Conservation (phyloP, 257 asterid genomes). For the Parsonsia alboflavescens region DNA sequence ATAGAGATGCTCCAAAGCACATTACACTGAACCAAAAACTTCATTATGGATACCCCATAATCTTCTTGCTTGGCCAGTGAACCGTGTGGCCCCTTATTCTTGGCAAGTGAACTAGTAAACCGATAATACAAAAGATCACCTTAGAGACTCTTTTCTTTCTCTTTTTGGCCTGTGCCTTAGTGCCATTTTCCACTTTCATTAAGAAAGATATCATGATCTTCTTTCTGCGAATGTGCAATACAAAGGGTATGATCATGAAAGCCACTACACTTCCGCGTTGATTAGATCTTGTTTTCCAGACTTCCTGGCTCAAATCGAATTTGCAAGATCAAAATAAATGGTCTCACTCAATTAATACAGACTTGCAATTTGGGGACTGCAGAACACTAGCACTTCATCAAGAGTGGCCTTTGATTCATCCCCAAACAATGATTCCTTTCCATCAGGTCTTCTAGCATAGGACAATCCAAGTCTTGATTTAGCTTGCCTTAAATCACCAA, state of each 20-base stretch:
- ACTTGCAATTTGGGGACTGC: conserved; percentile 91
- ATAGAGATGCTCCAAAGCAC: conserved; percentile 10
- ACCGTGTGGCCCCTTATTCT: conserved; percentile 13
- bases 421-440: conserved; percentile 79
- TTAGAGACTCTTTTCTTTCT: conserved; percentile 1
- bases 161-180: conserved; percentile 17
- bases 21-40: conserved; percentile 6
- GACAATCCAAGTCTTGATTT: conserved; percentile 87
- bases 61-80: too few species aligned
- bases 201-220: conserved; percentile 5
- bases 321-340: not conserved
- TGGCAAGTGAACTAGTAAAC: conserved; percentile 1
- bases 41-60: too few species aligned
- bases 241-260: not conserved
- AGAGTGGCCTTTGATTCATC: conserved; percentile 54
- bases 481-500: conserved; percentile 75
- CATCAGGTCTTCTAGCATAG: conserved; percentile 72
- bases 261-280: not conserved
- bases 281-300: not conserved
- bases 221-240: not conserved
- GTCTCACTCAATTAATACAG: conserved; percentile 34
- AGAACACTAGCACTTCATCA: conserved; percentile 68
- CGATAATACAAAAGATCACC: conserved; percentile 8
- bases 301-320: not conserved
- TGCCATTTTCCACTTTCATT: conserved; percentile 21